These are phyloP conservation scores for Hypoxylon sp. DNA, from an alignment of 2,329 filamentous ascomycete species.

Conservation along the genomic window DNA sequence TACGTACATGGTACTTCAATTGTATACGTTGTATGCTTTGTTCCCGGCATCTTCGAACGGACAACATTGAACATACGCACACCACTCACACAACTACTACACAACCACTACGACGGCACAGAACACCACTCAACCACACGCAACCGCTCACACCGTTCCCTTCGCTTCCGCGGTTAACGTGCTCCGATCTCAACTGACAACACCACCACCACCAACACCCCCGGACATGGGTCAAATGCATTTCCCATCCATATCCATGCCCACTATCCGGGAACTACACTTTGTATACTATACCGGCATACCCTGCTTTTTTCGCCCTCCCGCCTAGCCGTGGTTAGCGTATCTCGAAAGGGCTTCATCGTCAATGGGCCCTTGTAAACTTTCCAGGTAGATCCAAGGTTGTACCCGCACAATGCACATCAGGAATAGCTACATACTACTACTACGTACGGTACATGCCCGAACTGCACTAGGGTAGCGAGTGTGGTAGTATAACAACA, in stretches of 20 bases:
- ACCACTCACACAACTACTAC: conserved; percentile 16
- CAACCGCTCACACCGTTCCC: conserved; percentile 24
- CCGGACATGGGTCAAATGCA: conserved; percentile 36
- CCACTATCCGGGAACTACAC: conserved; percentile 23
- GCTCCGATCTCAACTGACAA: conserved; percentile 50
- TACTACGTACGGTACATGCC: too few relatives aligned
- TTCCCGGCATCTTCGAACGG: conserved; percentile 28
- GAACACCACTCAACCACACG: conserved; percentile 20
- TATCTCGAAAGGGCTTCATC: conserved; percentile 28
- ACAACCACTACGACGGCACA: conserved; percentile 8
- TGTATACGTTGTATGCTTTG: conserved; percentile 14
- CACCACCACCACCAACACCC: conserved; percentile 31
- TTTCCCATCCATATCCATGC: conserved; percentile 28
- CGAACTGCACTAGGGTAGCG: conserved; percentile 34
- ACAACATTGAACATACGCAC: conserved; percentile 15
- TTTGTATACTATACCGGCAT: conserved; percentile 28
- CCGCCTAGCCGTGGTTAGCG: conserved; percentile 37
- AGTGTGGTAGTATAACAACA: conserved; percentile 35
- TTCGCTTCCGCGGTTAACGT: conserved; percentile 51
- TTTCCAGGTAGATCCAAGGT: conserved; percentile 34
- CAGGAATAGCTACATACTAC: conserved; percentile 46
- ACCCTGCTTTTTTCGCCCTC: conserved; percentile 34
- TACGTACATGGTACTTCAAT: conserved; percentile 16
- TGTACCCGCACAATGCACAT: conserved; percentile 53
- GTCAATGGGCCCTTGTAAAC: conserved; percentile 23